Base-by-base conservation (phyloP, 371 early-diverging fungal species). In the Actinomortierella ambigua region DNA sequence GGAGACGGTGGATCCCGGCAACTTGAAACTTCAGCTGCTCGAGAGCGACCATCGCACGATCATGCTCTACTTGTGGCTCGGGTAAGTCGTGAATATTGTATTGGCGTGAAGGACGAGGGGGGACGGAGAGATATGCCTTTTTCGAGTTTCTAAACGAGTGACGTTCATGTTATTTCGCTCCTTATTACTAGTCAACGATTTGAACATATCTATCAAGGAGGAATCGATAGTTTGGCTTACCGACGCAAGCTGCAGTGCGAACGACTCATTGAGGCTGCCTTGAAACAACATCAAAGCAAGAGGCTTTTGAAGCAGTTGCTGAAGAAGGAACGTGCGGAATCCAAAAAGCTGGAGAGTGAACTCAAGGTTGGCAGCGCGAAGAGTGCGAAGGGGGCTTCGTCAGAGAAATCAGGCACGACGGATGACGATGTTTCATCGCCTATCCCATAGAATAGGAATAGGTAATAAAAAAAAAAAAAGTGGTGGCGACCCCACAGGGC, bases 31-130 rank as follows among this genome's bases (percentile, higher is more conserved):
- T 23, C 44, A 60, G 4, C 43, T 58, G 0, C 67, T 95, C 7
- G 97, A 97, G 76, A 70, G 65, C 15, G 58, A 66, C 41, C 97
- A 97, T 68, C 86, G 89, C 47, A 65, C 79, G 3, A 88, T 95
- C 26, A 88, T 93, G 77, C 62, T 94, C 24, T 97, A 95, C 61
- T 80, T 95, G 75, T 97, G 97, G 97, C 79, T 97, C 63, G 80
- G 86, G 84, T 90, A 81, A 61, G 42, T 40, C 48, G 14, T 27
- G 15, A 27, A n/a, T n/a, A n/a, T n/a, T n/a, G n/a, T n/a, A n/a
- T n/a, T n/a, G n/a, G n/a, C n/a, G n/a, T n/a, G n/a, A n/a, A n/a
- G n/a, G n/a, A n/a, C n/a, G n/a, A n/a, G n/a, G n/a, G n/a, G n/a
- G n/a, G n/a, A n/a, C n/a, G n/a, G n/a, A n/a, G n/a, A n/a, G n/a